Evolutionary conservation across 2,329 filamentous ascomycete genomes (phyloP).

Genomic region (Ophiostoma tasmaniense): DNA sequence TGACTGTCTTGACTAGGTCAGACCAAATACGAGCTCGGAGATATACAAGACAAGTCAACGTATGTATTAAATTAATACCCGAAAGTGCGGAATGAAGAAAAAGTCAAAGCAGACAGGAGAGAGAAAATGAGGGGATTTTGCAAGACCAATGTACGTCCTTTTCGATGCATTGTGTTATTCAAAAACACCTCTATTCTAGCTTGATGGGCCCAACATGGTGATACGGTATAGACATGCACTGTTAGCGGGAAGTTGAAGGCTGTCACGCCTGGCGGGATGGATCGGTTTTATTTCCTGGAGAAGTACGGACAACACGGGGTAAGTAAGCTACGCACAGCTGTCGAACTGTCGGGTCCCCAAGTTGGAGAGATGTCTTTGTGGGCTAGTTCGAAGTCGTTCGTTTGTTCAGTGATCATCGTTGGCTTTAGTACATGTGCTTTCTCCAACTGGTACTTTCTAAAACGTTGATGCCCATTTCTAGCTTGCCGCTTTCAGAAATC

Average conservation of each 20-base stretch:
- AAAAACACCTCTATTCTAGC: too few relatives aligned
- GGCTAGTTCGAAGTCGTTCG: background rate
- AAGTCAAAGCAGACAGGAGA: background rate
- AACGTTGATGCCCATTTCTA: background rate
- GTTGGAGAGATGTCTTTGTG: background rate
- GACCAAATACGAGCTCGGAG: background rate
- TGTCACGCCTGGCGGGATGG: background rate
- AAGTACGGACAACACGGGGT: background rate
- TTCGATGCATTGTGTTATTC: background rate
- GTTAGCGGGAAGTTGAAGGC: background rate
- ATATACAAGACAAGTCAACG: background rate
- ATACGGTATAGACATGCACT: background rate
- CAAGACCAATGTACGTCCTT: background rate
- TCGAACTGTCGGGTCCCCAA: background rate
- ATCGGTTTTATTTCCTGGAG: background rate
- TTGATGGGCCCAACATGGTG: too few relatives aligned
- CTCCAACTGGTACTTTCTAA: background rate
- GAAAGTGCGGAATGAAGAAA: background rate
- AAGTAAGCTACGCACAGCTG: background rate
- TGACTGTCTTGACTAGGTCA: background rate
- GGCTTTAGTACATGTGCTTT: background rate
- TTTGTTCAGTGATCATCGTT: background rate
- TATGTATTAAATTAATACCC: background rate
- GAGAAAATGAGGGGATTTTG: background rate
- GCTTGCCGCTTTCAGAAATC: background rate